These are phyloP conservation scores for Sinapis alba DNA, from an alignment of 441 rosid species.

Conservation along the genomic window DNA sequence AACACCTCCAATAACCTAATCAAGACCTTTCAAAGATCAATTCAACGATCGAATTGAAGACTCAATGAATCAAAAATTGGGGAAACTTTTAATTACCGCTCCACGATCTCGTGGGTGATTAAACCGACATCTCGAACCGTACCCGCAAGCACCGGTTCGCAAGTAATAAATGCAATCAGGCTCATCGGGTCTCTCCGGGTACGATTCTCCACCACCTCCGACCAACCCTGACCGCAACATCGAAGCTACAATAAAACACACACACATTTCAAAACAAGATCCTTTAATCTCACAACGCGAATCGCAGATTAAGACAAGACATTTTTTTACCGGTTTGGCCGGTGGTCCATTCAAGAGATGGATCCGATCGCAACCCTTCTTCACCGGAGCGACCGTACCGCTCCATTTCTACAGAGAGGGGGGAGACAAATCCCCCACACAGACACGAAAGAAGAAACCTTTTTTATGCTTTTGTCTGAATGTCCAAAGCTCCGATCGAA, in stretches of 20 bases:
- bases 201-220: slow-evolving; percentile 51
- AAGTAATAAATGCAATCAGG: slow-evolving; percentile 82
- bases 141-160: slow-evolving; percentile 82
- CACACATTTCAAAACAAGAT: slow-evolving; percentile 8
- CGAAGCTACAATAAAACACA: slow-evolving; percentile 53
- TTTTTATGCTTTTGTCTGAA: slow-evolving; percentile 16
- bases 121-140: slow-evolving; percentile 87
- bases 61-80: slow-evolving; percentile 7
- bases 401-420: slow-evolving; percentile 55
- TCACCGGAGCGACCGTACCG: slow-evolving; percentile 67
- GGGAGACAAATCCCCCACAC: slow-evolving; percentile 22
- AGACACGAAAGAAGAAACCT: slow-evolving; percentile 8
- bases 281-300: slow-evolving; percentile 27
- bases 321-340: slow-evolving; percentile 52
- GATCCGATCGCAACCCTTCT: slow-evolving; percentile 67
- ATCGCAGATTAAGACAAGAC: slow-evolving; percentile 31
- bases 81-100: slow-evolving; percentile 49
- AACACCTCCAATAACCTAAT: slow-evolving; percentile 63
- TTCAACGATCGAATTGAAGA: background rate
- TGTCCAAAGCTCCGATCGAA: slow-evolving; percentile 48
- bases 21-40: slow-evolving; percentile 20
- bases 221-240: no score
- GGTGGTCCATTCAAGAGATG: slow-evolving; percentile 67
- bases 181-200: slow-evolving; percentile 79
- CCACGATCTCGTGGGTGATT: slow-evolving; percentile 90